Evolutionary conservation across 192 early-diverging fungal species (phyloP).

Genomic region (Radiomyces spectabilis): DNA sequence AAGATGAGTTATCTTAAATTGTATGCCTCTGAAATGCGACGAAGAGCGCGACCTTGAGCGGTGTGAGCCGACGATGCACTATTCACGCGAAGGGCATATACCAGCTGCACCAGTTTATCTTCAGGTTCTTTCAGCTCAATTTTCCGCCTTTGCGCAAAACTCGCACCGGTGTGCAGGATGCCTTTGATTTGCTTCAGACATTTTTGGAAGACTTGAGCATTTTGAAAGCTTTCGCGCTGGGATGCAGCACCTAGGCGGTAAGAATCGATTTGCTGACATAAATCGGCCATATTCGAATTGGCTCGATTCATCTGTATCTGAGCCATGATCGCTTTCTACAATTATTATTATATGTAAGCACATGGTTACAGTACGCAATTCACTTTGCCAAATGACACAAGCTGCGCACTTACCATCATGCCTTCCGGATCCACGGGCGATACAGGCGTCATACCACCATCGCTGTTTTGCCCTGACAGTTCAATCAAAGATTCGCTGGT

Average conservation of each 20-base stretch:
- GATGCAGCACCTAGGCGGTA: slow-evolving; percentile 22
- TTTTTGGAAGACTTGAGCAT: slow-evolving; percentile 29
- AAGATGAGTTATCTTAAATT: slow-evolving; percentile 14
- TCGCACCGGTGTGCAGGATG: slow-evolving; percentile 19
- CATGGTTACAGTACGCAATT: background rate
- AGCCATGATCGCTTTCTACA: slow-evolving; percentile 27
- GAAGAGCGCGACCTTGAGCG: slow-evolving; percentile 10
- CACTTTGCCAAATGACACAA: too few relatives aligned
- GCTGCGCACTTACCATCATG: slow-evolving; percentile 19
- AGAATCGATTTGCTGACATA: slow-evolving; percentile 30
- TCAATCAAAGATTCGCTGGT: slow-evolving; percentile 28
- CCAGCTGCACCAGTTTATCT: slow-evolving; percentile 22
- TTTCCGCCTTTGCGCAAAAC: slow-evolving; percentile 18
- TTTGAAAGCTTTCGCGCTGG: slow-evolving; percentile 26
- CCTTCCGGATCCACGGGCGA: slow-evolving; percentile 27
- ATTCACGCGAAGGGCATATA: slow-evolving; percentile 18
- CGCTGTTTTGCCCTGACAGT: slow-evolving; percentile 24
- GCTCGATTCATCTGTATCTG: slow-evolving; percentile 35
- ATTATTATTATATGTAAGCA: background rate
- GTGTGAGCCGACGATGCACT: background rate
- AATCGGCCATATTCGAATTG: slow-evolving; percentile 30
- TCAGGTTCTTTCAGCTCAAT: slow-evolving; percentile 11
- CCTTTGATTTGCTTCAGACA: slow-evolving; percentile 34
- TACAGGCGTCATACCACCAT: slow-evolving; percentile 23
- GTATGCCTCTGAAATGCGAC: slow-evolving; percentile 30